Conservation (phyloP, 305 asterid species). For the Fraxinus angustifolia region DNA sequence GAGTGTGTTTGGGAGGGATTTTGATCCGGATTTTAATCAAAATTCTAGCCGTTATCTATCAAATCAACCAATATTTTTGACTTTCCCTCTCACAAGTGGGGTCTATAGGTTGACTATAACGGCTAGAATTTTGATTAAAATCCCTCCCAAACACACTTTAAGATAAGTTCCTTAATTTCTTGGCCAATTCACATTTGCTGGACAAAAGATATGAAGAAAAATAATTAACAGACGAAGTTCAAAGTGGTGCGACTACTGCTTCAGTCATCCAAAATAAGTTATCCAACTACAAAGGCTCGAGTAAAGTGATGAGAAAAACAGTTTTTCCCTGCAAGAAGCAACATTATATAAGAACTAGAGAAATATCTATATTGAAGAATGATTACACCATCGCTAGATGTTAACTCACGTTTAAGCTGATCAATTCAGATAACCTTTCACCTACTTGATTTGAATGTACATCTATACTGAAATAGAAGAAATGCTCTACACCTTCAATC, state of each 20-base stretch:
- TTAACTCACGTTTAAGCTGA: constrained; percentile 14
- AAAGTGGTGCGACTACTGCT: neutral
- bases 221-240: neutral
- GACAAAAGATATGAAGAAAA: neutral
- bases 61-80: no score
- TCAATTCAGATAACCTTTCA: constrained; percentile 19
- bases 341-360: constrained; percentile 1
- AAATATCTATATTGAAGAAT: constrained; percentile 16
- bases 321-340: neutral
- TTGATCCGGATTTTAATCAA: no score
- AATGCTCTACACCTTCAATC: constrained; percentile 26
- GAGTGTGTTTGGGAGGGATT: no score
- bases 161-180: neutral
- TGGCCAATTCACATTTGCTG: neutral
- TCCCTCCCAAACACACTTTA: no score
- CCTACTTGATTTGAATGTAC: constrained; percentile 47
- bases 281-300: neutral
- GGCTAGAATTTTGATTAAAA: no score
- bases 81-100: no score
- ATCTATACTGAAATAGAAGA: constrained; percentile 33
- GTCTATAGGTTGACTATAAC: no score
- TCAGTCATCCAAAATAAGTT: neutral
- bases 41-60: no score
- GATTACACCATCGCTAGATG: constrained; percentile 15
- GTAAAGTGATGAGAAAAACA: neutral